Base-by-base conservation (phyloP, 805 yeast genomes). In the Priceomyces fermenticarens region DNA sequence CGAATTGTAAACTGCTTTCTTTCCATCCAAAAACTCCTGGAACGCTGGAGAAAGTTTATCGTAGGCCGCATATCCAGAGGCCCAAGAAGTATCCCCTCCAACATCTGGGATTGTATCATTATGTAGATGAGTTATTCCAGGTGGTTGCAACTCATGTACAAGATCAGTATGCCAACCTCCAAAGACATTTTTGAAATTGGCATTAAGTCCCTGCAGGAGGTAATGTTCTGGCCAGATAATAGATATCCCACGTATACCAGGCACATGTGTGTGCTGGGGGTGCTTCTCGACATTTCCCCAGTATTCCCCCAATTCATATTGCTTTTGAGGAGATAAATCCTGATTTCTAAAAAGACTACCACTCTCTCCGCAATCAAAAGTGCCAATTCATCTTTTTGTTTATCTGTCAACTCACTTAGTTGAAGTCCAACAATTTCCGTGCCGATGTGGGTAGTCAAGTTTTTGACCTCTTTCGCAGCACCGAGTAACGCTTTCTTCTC, bases 11-110 rank as follows among this genome's bases (percentile, higher is more conserved):
- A 68, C 55, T 8, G 78, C 80, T 9, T 64, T 61, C 58, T 75
- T 74, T 11, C 79, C 79, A 44, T 77, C 81, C 50, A 76, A 63
- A 52, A 75, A 77, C 45, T 63, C 44, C 54, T 73, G 74, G 36
- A 77, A 62, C 1, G 72, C 73, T 15, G 76, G 77, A 2, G 80
- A 74, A 40, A 77, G 62, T 56, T 73, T 73, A 49, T 77, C 82
- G 54, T 73, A 77, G 30, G 81, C 78, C 35, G 70, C 81, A 47
- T 76, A 77, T 12, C 81, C 81, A 29, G 78, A 70, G 3, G 75
- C 55, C 78, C 79, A 77, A 12, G 63, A 44, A 12, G 83, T 77
- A 54, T 77, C 82, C 43, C 81, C 82, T 35, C 81, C 81, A 25
- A 66, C 68, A 1, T 47, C 48, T 15, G 77, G 78, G 49, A 74